Evolutionary conservation across 306 rosid species (phyloP).

Genomic region (Mimosa pudica): DNA sequence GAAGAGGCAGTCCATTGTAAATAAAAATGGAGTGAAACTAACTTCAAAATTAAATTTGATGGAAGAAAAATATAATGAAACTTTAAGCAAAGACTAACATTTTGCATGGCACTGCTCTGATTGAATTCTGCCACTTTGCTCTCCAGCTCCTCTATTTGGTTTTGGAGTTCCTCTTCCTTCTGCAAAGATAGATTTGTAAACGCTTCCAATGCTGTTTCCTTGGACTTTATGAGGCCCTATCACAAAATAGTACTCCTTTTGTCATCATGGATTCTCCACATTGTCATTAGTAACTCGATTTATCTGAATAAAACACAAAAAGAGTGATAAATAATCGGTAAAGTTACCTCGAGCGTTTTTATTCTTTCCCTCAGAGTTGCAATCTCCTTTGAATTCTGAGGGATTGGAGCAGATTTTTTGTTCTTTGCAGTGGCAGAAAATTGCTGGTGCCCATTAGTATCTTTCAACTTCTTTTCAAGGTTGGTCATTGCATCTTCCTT

Average conservation of each 20-base stretch:
- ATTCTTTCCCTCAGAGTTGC: constrained; percentile 68
- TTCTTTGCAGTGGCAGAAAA: constrained; percentile 44
- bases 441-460: constrained; percentile 47
- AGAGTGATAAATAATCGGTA: constrained; percentile 4
- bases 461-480: constrained; percentile 65
- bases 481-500: constrained; percentile 57
- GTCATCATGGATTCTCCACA: constrained; percentile 22
- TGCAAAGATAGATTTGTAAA: constrained; percentile 57
- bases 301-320: background rate
- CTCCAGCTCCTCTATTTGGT: constrained; percentile 71
- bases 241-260: constrained; percentile 19
- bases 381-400: constrained; percentile 62
- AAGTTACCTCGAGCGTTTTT: constrained; percentile 82
- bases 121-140: constrained; percentile 60
- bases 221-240: constrained; percentile 66
- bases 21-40: constrained; percentile 9
- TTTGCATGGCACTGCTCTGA: constrained; percentile 47
- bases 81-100: constrained; percentile 47
- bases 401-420: constrained; percentile 45
- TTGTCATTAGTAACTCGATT: constrained; percentile 1
- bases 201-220: constrained; percentile 69
- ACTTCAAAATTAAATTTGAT: constrained; percentile 7
- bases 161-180: constrained; percentile 78
- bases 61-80: constrained; percentile 1
- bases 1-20: constrained; percentile 25